Evolutionary conservation across 164 flowering plant species (phyloP), one percentile per base, ranked within the genome.

Genomic region (Chimonanthus salicifolius): DNA sequence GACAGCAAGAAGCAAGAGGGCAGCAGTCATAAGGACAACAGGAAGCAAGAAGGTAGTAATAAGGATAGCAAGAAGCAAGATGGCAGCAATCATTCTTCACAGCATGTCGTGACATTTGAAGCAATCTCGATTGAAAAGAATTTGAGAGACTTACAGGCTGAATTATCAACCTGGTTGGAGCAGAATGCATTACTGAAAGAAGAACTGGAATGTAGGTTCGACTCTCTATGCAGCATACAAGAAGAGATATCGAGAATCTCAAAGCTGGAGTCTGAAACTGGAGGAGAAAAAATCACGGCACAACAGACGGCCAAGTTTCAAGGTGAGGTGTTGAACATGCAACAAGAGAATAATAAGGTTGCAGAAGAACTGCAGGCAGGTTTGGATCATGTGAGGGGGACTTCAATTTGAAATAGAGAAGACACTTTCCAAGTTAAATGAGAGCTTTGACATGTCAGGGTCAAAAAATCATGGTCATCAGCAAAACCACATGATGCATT

Each of bases 271-370:
- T 58, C 71, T 7, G 64, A 47, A 47, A 76, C 60, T 48, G 83
- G 71, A 49, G 81, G 75, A 68, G 69, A 45, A 1, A 76, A 79
- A 70, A 79, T 88, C 13, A 82, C 83, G 3, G 76, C 75, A 47
- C 84, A 84, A 71, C 89, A 88, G 74, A 87, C 91, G 6, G 92
- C 89, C 13, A 89, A 84, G 82, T 92, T 89, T 64, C 92, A 86
- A 62, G 95, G 97, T 4, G 95, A 92, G 72, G 76, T 92, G 48
- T 71, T 84, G 21, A 88, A 86, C 87, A 90, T 90, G 92, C 85
- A 84, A 74, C 93, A 88, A 71, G 94, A 92, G 77, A 89, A 87
- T 78, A 84, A 78, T 50, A 89, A 86, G 85, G 86, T 90, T 18
- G 79, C 77, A 11, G 82, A 84, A 48, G 92, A 90, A 72, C 71